These are phyloP conservation scores for Ceratocystis eucalypticola DNA, from an alignment of 2,329 filamentous ascomycete genomes.

Conservation along the genomic window DNA sequence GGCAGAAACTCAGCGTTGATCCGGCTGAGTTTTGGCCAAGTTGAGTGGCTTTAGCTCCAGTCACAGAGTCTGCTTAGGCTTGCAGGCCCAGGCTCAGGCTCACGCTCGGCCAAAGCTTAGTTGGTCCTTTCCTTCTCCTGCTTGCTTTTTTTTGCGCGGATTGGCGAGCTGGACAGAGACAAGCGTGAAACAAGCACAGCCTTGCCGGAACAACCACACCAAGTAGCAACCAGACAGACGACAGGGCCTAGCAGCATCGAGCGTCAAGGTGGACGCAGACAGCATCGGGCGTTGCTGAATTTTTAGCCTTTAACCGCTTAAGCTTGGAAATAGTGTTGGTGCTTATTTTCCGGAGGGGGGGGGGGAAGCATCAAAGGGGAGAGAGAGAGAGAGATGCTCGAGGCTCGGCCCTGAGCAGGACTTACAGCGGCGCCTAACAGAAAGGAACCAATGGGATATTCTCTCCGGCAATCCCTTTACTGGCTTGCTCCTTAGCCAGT, in stretches of 20 bases:
- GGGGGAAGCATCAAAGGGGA: not conserved
- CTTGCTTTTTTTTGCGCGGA: not conserved
- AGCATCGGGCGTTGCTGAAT: not conserved
- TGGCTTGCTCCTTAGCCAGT: not conserved
- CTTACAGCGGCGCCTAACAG: not conserved
- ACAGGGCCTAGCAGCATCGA: not conserved
- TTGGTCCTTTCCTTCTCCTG: not conserved
- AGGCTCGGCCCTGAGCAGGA: not conserved
- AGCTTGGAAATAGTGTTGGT: not conserved
- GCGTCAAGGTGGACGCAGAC: not conserved
- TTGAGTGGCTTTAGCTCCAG: too few species aligned
- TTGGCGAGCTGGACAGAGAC: not conserved
- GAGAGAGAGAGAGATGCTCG: not conserved
- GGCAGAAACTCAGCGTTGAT: too few species aligned
- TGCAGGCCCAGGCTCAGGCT: too few species aligned
- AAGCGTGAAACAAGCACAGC: conserved; percentile 16
- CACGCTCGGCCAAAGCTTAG: too few species aligned
- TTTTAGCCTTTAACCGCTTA: not conserved
- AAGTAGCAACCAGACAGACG: not conserved
- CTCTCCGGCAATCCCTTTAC: not conserved
- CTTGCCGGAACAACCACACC: not conserved
- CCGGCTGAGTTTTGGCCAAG: too few species aligned
- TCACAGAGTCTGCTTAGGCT: not conserved
- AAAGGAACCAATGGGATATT: not conserved
- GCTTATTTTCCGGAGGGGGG: not conserved